A percentile compares a stretch with the other conserved stretches of the same genome.
These are phyloP conservation scores for Bryum argenteum DNA, from an alignment of 225 moss, liverwort and hornwort species.

Conservation along the genomic window DNA sequence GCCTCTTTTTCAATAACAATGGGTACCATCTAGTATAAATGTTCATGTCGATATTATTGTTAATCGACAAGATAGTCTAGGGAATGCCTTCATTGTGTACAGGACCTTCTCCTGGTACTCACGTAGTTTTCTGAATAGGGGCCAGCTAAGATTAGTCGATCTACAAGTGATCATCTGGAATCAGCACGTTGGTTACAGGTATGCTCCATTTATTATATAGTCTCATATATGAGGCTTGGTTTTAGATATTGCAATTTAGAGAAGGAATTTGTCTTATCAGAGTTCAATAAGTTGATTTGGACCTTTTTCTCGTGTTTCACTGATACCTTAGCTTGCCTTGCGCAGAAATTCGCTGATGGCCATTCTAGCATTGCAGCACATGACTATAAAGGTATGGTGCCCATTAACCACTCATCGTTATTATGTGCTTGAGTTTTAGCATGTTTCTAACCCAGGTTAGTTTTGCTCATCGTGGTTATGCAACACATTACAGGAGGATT, in stretches of 20 bases:
- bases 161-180: conserved; percentile 67
- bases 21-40: too few relatives aligned
- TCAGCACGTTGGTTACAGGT: conserved; percentile 89
- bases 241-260: not conserved
- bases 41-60: too few relatives aligned
- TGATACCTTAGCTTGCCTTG: conserved; percentile 13
- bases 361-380: conserved; percentile 71
- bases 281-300: conserved; percentile 11
- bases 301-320: not conserved
- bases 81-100: too few relatives aligned
- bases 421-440: not conserved
- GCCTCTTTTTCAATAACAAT: too few relatives aligned
- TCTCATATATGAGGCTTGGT: not conserved
- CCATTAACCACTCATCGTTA: too few relatives aligned
- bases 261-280: not conserved
- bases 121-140: conserved; percentile 40
- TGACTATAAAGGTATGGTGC: conserved; percentile 73
- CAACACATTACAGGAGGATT: conserved; percentile 56
- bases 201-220: not conserved
- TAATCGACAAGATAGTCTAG: too few relatives aligned
- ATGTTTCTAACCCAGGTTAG: not conserved
- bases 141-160: conserved; percentile 69
- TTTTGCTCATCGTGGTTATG: not conserved
- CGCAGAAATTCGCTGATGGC: conserved; percentile 78
- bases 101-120: not conserved